phyloP scores from a whole-genome alignment of 495 filamentous ascomycete species.

The Coniosporium apollinis region DNA sequence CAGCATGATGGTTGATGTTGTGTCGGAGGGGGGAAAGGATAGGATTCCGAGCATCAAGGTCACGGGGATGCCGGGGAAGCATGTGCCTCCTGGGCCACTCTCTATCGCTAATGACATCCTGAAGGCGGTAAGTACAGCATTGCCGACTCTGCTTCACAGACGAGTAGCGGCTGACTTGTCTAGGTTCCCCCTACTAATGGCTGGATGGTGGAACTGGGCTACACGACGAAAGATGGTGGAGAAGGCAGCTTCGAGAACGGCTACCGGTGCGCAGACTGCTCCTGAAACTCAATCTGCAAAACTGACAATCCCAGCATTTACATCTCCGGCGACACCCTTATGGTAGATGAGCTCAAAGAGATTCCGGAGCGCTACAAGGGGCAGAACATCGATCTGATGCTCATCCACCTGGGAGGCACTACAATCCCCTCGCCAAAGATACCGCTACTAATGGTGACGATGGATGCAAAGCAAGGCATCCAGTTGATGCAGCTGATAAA shows the following conservation, averaged over 20 bases:
- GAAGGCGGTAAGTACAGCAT: conserved; percentile 30
- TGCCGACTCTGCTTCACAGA: too few relatives aligned
- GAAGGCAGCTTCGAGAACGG: conserved; percentile 21
- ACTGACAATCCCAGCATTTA: conserved; percentile 33
- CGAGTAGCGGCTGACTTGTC: too few relatives aligned
- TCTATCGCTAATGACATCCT: conserved; percentile 38
- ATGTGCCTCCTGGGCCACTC: conserved; percentile 39
- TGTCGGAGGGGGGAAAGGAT: conserved; percentile 6
- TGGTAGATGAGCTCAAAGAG: conserved; percentile 42
- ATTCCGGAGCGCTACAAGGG: conserved; percentile 36
- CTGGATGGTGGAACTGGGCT: conserved; percentile 53
- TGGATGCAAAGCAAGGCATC: conserved; percentile 50
- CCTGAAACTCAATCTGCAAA: neutral
- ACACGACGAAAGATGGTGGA: conserved; percentile 7
- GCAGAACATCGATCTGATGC: conserved; percentile 47
- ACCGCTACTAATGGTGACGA: conserved; percentile 52
- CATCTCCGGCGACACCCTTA: conserved; percentile 56
- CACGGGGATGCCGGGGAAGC: conserved; percentile 54
- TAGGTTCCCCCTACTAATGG: conserved; percentile 54
- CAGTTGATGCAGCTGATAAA: conserved; percentile 41
- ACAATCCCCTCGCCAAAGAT: conserved; percentile 42
- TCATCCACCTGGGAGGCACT: conserved; percentile 50
- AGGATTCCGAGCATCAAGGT: conserved; percentile 33
- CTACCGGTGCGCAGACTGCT: conserved; percentile 23
- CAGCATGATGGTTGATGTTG: conserved; percentile 33